Conservation (phyloP, 2,329 filamentous ascomycete species). For the Cadophora malorum region DNA sequence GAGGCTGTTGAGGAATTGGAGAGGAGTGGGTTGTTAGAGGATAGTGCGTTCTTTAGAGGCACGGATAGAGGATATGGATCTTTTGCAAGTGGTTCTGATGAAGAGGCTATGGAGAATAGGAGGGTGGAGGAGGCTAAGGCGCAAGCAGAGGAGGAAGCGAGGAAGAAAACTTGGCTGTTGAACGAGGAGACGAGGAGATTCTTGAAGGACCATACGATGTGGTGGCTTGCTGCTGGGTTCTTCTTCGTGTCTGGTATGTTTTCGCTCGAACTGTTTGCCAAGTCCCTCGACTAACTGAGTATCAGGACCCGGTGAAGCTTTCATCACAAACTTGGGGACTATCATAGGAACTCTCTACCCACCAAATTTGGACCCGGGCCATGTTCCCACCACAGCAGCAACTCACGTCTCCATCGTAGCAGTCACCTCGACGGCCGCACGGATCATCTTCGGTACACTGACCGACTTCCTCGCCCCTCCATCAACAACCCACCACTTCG, state of each 20-base stretch:
- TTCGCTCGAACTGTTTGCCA: neutral
- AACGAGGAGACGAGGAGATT: slow-evolving; percentile 91
- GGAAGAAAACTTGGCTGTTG: slow-evolving; percentile 88
- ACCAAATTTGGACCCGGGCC: slow-evolving; percentile 53
- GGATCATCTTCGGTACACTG: slow-evolving; percentile 86
- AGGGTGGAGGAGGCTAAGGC: slow-evolving; percentile 41
- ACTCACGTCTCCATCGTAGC: slow-evolving; percentile 95
- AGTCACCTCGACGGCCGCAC: slow-evolving; percentile 86
- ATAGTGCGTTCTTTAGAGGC: slow-evolving; percentile 73
- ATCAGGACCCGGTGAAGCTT: slow-evolving; percentile 94
- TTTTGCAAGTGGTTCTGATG: slow-evolving; percentile 48
- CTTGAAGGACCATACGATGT: slow-evolving; percentile 90
- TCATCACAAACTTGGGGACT: slow-evolving; percentile 96
- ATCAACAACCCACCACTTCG: slow-evolving; percentile 48
- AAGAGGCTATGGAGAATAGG: slow-evolving; percentile 53
- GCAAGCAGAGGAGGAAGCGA: slow-evolving; percentile 53
- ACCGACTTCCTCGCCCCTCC: slow-evolving; percentile 83
- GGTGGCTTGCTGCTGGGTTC: slow-evolving; percentile 89
- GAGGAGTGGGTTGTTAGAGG: slow-evolving; percentile 80
- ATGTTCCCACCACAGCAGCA: slow-evolving; percentile 65
- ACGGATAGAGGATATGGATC: slow-evolving; percentile 68
- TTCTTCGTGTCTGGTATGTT: slow-evolving; percentile 69
- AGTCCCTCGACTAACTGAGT: slow-evolving; percentile 28
- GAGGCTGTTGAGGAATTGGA: slow-evolving; percentile 91
- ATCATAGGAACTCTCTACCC: slow-evolving; percentile 86